These are phyloP conservation scores for Fusarium phyllophilum DNA, from an alignment of 2,329 filamentous ascomycete species.

Conservation along the genomic window DNA sequence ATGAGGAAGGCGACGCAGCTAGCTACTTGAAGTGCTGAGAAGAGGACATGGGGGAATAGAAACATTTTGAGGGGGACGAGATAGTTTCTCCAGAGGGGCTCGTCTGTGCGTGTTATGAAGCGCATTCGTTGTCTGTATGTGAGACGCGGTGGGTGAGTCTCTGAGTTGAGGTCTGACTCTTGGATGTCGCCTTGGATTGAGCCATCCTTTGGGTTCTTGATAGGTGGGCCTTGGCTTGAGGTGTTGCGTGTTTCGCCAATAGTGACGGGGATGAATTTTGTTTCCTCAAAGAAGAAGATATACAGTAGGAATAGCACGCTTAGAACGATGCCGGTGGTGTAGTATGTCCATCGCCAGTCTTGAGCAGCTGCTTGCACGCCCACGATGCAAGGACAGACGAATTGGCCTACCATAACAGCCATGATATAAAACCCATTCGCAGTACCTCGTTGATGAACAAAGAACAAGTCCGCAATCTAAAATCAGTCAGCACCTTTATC, in stretches of 20 bases:
- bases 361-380: constrained; percentile 35
- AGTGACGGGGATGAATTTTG: constrained; percentile 40
- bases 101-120: constrained; percentile 33
- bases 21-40: constrained; percentile 52
- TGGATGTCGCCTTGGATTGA: not conserved
- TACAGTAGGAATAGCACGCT: constrained; percentile 35
- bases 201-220: not conserved
- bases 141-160: not conserved
- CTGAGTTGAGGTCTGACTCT: not conserved
- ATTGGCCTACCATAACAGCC: constrained; percentile 43
- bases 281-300: constrained; percentile 43
- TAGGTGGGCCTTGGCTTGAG: not conserved
- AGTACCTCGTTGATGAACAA: constrained; percentile 45
- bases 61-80: constrained; percentile 29
- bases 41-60: constrained; percentile 52
- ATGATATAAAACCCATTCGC: constrained; percentile 48
- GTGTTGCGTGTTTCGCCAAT: not conserved
- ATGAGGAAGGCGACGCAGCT: constrained; percentile 33
- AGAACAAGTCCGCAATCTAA: constrained; percentile 47
- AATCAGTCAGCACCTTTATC: not conserved
- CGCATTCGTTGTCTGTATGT: constrained; percentile 25
- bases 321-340: constrained; percentile 34
- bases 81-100: constrained; percentile 26
- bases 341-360: constrained; percentile 42
- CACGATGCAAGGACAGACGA: constrained; percentile 46